Evolutionary conservation across 1,284 basidiomycete species (phyloP), one percentile per base, ranked within the genome.

Genomic region (Volvariella surrecta): DNA sequence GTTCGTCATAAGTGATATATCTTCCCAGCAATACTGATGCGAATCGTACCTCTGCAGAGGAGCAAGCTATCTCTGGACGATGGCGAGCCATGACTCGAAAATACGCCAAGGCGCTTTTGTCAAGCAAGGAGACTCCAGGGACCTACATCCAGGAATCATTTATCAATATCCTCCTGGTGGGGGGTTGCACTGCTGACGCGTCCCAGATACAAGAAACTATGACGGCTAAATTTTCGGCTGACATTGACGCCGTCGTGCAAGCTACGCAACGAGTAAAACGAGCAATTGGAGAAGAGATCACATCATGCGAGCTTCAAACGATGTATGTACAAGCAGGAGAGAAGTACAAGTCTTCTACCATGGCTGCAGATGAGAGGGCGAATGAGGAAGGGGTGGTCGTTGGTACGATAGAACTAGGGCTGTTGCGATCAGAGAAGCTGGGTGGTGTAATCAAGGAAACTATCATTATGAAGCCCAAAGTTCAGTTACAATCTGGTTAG

Each of bases 31-130:
- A 7, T 35, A 28, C 6, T 35, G 15, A 35, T 19, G 18, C 34
- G 4, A 15, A n/a, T n/a, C n/a, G n/a, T n/a, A n/a, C n/a, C n/a
- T 19, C n/a, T n/a, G 16, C 42, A 79, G 76, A 73, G 52, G 61
- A 67, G 24, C 73, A 72, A 54, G 59, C 69, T 0, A 62, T 76
- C 11, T 64, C 71, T 6, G 74, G 73, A 34, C 63, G 68, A 37
- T 79, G 76, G 76, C 65, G 74, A 41, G 62, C 71, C 19, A 47
- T 79, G 45, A 71, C 71, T 38, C 63, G 71, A 45, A 59, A 58
- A 31, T 65, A 76, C 44, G 58, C 67, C 19, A 67, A 65, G 47
- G 55, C 61, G 43, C 56, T 71, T 45, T 52, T 60, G 7, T 44
- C 57, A 2, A 55, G 54, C 4, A 58, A 59, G n/a, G 55, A 56